These are phyloP conservation scores for Trametes hirsuta DNA, from an alignment of 1,284 basidiomycete genomes.

Conservation along the genomic window DNA sequence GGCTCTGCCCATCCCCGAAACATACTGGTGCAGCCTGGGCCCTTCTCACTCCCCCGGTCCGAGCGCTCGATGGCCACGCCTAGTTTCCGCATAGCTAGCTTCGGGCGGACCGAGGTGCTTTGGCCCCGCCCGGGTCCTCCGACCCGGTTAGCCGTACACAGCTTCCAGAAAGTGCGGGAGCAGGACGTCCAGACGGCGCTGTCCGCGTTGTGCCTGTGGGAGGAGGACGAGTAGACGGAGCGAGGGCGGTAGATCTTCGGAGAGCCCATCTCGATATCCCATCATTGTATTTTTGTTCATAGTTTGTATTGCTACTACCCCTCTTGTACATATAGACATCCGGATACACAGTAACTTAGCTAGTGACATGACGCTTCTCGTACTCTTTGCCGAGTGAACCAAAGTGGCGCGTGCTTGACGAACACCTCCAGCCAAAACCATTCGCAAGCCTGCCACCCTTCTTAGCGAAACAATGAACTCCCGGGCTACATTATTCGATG, in stretches of 20 bases:
- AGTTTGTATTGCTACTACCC: no score
- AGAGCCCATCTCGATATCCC: neutral
- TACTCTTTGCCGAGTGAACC: no score
- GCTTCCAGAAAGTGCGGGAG: constrained; percentile 4
- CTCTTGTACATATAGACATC: no score
- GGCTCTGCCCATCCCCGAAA: constrained; percentile 47
- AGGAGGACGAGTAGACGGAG: neutral
- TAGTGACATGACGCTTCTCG: no score
- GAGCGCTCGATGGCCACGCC: constrained; percentile 30
- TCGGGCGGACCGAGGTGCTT: constrained; percentile 39
- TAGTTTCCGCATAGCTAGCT: constrained; percentile 56
- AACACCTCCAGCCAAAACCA: neutral
- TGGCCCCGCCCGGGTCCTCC: neutral
- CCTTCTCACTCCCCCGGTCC: constrained; percentile 39
- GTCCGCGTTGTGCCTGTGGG: constrained; percentile 5
- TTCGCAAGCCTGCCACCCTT: neutral
- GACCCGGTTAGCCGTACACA: neutral
- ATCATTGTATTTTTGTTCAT: no score
- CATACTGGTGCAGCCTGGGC: constrained; percentile 49
- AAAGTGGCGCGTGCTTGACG: no score
- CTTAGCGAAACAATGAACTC: neutral
- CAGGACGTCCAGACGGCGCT: constrained; percentile 4
- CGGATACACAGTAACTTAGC: neutral
- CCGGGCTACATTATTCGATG: neutral
- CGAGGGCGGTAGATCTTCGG: neutral